Conservation (phyloP, 2,329 filamentous ascomycete species). For the Pseudopithomyces maydicus region DNA sequence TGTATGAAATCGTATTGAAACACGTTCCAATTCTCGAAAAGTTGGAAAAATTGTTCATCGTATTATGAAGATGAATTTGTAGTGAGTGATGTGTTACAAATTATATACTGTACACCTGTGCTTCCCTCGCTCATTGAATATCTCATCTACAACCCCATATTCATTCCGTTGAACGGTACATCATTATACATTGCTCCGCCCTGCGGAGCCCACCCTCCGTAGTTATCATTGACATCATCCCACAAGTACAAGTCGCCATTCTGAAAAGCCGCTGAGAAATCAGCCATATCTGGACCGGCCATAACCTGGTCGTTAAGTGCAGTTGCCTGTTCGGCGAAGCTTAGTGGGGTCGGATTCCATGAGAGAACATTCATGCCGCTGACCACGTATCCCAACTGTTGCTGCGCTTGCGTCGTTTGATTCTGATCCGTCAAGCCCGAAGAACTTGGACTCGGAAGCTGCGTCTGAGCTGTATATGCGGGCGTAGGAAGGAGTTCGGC, state of each 20-base stretch:
- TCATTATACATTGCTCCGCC: conserved; percentile 28
- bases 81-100: background rate
- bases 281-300: conserved; percentile 33
- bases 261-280: conserved; percentile 41
- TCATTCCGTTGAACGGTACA: conserved; percentile 26
- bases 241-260: conserved; percentile 44
- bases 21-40: background rate
- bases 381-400: background rate
- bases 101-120: background rate
- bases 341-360: background rate
- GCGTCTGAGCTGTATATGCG: background rate
- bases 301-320: background rate
- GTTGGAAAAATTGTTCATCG: background rate
- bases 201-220: conserved; percentile 38
- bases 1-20: background rate
- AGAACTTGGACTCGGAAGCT: background rate
- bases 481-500: background rate
- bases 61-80: background rate
- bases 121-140: background rate
- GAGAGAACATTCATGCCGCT: background rate
- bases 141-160: background rate
- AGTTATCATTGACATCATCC: conserved; percentile 42
- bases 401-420: background rate
- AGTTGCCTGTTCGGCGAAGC: conserved; percentile 11
- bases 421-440: background rate